Base-by-base conservation (phyloP, 768 basidiomycete genomes). In the Phanerodontia chrysosporium region DNA sequence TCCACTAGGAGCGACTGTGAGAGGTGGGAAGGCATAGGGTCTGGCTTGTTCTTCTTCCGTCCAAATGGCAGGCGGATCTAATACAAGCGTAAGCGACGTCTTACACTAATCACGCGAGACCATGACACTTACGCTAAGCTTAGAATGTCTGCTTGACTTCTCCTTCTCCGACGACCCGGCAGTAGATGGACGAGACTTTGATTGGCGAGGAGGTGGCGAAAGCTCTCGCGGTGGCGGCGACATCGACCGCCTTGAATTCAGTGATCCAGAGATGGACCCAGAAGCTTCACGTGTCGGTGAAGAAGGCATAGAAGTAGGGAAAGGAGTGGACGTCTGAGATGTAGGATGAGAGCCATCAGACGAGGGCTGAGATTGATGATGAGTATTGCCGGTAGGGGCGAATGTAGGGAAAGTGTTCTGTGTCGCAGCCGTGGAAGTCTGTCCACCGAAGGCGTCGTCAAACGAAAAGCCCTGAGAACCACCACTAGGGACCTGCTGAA, bases 21-120 rank as follows among this genome's bases (percentile, higher is more conserved):
- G 12, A 73, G 58, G 8, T 63, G 66, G 25, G 74, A 62, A 2
- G 75, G 64, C 60, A 79, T 63, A 36, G 76, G 74, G 16, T 80
- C 76, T 46, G 85, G 79, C 48, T 83, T 78, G 65, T 84, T 87
- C 78, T 89, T 90, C 74, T 80, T 89, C 73, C 80, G 85, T 35
- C 85, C 84, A 66, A 93, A 93, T 0, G 89, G 90, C 59, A 93
- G 72, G 55, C 89, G 90, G 63, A 93, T 81, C 90, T 87, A 61
- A 28, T 52, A 35, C 59, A 32, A 60, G 32, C n/a, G n/a, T n/a
- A n/a, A n/a, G n/a, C n/a, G n/a, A n/a, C n/a, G n/a, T n/a, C n/a
- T n/a, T n/a, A n/a, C n/a, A n/a, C n/a, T n/a, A n/a, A n/a, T n/a
- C n/a, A n/a, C n/a, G n/a, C n/a, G n/a, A n/a, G n/a, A n/a, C n/a